Evolutionary conservation across 495 filamentous ascomycete species (phyloP).

Genomic region (Aspergillus nanangensis): DNA sequence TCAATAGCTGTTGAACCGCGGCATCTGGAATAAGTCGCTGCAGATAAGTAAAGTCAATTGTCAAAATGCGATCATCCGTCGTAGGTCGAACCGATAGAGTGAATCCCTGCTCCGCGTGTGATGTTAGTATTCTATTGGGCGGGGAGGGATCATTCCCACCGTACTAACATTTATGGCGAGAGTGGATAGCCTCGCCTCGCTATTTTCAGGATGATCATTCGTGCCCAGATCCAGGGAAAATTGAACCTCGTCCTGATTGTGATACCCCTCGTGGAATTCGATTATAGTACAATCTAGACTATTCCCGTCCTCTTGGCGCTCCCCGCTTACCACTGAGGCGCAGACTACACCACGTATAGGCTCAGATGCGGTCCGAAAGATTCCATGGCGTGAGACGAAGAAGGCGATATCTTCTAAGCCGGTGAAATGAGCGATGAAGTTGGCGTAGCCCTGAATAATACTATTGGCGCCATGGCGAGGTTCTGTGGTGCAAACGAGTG

Average conservation of each 20-base stretch:
- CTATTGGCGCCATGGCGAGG: conserved; percentile 6
- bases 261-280: conserved; percentile 8
- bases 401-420: conserved; percentile 21
- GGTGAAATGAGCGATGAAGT: conserved; percentile 17
- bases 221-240: conserved; percentile 16
- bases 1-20: conserved; percentile 15
- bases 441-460: conserved; percentile 17
- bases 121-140: not conserved
- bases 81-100: conserved; percentile 5
- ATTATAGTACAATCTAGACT: not conserved
- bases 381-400: conserved; percentile 5
- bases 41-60: conserved; percentile 17
- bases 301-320: not conserved
- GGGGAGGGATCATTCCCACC: not conserved
- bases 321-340: conserved; percentile 7
- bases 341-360: not conserved
- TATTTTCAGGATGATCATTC: conserved; percentile 11
- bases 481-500: conserved; percentile 9
- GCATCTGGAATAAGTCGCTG: conserved; percentile 13
- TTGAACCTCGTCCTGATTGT: conserved; percentile 16
- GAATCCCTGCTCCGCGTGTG: conserved; percentile 9
- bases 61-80: not conserved
- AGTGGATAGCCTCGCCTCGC: conserved; percentile 1
- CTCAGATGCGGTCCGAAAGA: conserved; percentile 1
- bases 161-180: conserved; percentile 7